Percentiles rank a stretch among this genome's conserved stretches.
Evolutionary conservation across 257 asterid species (phyloP).

Genomic region (Euphrasia confusa): DNA sequence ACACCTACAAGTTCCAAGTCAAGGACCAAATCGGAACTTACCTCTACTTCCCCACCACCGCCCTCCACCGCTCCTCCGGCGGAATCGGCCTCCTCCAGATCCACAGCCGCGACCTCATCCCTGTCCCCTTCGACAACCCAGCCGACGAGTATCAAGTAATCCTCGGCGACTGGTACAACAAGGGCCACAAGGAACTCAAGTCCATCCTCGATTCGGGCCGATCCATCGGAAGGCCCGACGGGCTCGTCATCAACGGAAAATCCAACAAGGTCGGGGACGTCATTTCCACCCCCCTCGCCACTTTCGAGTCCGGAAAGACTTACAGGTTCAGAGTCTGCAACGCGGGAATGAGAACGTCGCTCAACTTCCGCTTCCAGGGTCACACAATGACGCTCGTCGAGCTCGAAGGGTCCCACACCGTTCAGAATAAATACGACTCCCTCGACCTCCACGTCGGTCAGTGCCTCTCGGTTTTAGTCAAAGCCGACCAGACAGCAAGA

Average conservation of each 20-base stretch:
- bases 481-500: slow-evolving; percentile 38
- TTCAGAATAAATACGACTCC: slow-evolving; percentile 46
- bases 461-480: slow-evolving; percentile 45
- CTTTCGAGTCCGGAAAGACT: slow-evolving; percentile 47
- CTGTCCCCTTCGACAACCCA: slow-evolving; percentile 44
- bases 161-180: slow-evolving; percentile 54
- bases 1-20: slow-evolving; percentile 49
- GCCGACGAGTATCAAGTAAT: slow-evolving; percentile 34
- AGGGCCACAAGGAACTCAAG: slow-evolving; percentile 44
- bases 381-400: slow-evolving; percentile 51
- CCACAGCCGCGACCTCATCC: slow-evolving; percentile 56
- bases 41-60: slow-evolving; percentile 50
- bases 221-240: slow-evolving; percentile 44
- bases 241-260: slow-evolving; percentile 47
- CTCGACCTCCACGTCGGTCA: slow-evolving; percentile 54
- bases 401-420: slow-evolving; percentile 53
- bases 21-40: slow-evolving; percentile 52
- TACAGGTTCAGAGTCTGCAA: slow-evolving; percentile 50
- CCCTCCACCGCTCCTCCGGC: slow-evolving; percentile 45
- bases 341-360: slow-evolving; percentile 37
- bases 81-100: slow-evolving; percentile 42
- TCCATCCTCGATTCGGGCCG: slow-evolving; percentile 37
- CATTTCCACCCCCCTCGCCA: slow-evolving; percentile 29
- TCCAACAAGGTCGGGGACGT: slow-evolving; percentile 39
- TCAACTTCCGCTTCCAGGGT: slow-evolving; percentile 47